Percentiles rank a stretch among this genome's conserved stretches.
These are phyloP conservation scores for Stropharia rugosoannulata DNA, from an alignment of 768 basidiomycete species.

Conservation along the genomic window DNA sequence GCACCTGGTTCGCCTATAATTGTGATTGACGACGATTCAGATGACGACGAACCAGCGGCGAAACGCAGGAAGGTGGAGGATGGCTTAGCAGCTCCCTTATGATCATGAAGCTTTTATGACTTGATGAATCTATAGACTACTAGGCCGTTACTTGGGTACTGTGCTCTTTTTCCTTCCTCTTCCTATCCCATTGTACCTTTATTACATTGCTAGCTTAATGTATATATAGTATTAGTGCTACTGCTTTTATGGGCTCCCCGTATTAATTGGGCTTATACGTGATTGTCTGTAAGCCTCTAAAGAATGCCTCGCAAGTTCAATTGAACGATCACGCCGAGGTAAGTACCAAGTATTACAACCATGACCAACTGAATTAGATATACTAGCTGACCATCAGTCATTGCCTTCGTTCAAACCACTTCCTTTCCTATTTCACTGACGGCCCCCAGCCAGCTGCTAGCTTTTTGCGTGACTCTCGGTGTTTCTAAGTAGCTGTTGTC, in stretches of 20 bases:
- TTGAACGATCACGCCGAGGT: too few relatives aligned
- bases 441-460: too few relatives aligned
- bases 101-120: conserved; percentile 12
- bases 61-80: conserved; percentile 57
- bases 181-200: conserved; percentile 2
- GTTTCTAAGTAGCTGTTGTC: too few relatives aligned
- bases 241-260: not conserved
- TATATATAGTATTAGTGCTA: conserved; percentile 14
- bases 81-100: conserved; percentile 14
- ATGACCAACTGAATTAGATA: too few relatives aligned
- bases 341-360: too few relatives aligned
- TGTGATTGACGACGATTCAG: conserved; percentile 63
- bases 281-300: too few relatives aligned
- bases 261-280: not conserved
- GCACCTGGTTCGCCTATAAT: conserved; percentile 54
- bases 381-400: too few relatives aligned
- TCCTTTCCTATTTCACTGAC: too few relatives aligned
- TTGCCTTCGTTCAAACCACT: too few relatives aligned
- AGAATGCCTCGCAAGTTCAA: too few relatives aligned
- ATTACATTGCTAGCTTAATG: conserved; percentile 13
- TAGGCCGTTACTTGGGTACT: not conserved
- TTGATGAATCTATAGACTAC: not conserved
- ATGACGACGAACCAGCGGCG: conserved; percentile 50
- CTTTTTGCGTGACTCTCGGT: too few relatives aligned
- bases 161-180: conserved; percentile 6